A percentile compares a stretch with the other conserved stretches of the same genome.
phyloP scores from a whole-genome alignment of 2,329 filamentous ascomycete species.

The Pseudocercospora ulei region DNA sequence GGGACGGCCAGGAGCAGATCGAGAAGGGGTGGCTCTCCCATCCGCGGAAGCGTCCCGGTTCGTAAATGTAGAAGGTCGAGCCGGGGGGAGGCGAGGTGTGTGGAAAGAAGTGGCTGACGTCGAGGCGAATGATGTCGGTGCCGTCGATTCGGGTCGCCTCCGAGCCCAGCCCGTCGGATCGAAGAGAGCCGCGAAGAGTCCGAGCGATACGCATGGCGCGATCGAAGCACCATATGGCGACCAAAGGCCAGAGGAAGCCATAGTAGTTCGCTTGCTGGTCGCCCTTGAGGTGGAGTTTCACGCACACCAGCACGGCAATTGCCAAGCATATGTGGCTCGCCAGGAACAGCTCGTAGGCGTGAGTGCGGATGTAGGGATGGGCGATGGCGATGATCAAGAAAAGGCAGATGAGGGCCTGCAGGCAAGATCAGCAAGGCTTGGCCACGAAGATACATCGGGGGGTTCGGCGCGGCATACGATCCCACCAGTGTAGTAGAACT shows the following conservation, averaged over 20 bases:
- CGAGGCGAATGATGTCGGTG: conserved; percentile 42
- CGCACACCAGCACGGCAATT: neutral
- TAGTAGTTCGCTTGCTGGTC: neutral
- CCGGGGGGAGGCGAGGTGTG: conserved; percentile 36
- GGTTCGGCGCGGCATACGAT: neutral
- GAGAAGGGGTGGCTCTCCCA: conserved; percentile 48
- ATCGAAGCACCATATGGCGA: conserved; percentile 45
- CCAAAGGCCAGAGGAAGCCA: conserved; percentile 43
- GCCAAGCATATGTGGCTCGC: neutral
- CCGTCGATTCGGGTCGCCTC: conserved; percentile 38
- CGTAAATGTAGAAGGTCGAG: conserved; percentile 45
- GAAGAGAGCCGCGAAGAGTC: neutral
- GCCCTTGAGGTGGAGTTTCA: neutral
- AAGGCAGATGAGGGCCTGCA: neutral
- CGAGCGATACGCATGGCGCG: conserved; percentile 38
- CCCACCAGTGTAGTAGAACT: neutral
- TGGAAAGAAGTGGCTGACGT: conserved; percentile 35
- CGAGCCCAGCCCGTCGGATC: conserved; percentile 11
- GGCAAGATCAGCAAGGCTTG: too few species aligned
- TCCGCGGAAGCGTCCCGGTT: conserved; percentile 37
- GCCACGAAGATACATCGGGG: too few species aligned
- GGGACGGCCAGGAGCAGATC: conserved; percentile 30
- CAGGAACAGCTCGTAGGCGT: conserved; percentile 1
- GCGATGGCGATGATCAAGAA: neutral
- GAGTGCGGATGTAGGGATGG: neutral